Percentiles rank a stretch among this genome's conserved stretches.
These are phyloP conservation scores for Francoa sonchifolia DNA, from an alignment of 441 rosid genomes.

Conservation along the genomic window DNA sequence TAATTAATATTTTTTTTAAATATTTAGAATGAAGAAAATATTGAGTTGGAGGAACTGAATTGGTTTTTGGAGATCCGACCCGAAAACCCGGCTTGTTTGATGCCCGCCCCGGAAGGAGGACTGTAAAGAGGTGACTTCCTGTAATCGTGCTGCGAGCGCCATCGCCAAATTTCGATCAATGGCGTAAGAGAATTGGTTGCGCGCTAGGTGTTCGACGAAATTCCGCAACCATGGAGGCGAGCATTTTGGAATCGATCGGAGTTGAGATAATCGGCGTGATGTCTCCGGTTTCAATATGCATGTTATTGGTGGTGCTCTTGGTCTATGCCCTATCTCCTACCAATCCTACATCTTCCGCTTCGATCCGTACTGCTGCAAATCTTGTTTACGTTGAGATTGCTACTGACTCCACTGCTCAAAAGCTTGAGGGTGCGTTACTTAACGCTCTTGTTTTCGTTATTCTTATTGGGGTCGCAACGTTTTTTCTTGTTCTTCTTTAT, in stretches of 20 bases:
- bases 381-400: slow-evolving; percentile 83
- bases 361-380: slow-evolving; percentile 82
- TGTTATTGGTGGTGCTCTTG: slow-evolving; percentile 80
- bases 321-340: slow-evolving; percentile 72
- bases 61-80: no score
- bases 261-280: slow-evolving; percentile 84
- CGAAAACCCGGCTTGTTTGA: no score
- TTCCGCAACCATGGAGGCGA: slow-evolving; percentile 48
- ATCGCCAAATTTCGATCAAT: no score
- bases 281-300: slow-evolving; percentile 89
- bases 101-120: no score
- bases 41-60: no score
- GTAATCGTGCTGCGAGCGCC: no score
- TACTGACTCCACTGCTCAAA: slow-evolving; percentile 56
- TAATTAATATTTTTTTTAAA: no score
- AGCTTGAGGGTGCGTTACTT: slow-evolving; percentile 71
- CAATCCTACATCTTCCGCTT: slow-evolving; percentile 32
- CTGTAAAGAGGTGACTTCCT: no score
- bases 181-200: no score
- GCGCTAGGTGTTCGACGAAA: no score
- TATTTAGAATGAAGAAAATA: no score
- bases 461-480: slow-evolving; percentile 63
- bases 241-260: slow-evolving; percentile 67
- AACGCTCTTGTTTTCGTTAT: slow-evolving; percentile 78
- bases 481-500: slow-evolving; percentile 69